Base-by-base conservation (phyloP, 768 basidiomycete species). In the Mrakia frigida region DNA sequence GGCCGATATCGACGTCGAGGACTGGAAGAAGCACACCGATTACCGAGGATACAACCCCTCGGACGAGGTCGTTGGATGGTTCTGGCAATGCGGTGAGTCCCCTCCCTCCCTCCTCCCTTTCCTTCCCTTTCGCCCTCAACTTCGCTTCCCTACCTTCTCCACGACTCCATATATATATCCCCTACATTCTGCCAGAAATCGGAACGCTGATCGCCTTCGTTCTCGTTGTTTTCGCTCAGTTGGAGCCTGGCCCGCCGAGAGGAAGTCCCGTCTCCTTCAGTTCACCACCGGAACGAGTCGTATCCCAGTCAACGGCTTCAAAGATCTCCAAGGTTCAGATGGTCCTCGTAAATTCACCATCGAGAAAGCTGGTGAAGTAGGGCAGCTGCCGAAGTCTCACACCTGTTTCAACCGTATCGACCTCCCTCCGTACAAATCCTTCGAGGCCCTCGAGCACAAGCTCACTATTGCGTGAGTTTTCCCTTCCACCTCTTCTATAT, bases 1-100 rank as follows among this genome's bases (percentile, higher is more conserved):
- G 93, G 97, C 95, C 65, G 97, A 99, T 85, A 98, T 98, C 80
- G 97, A 99, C 82, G 94, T 98, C 88, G 94, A 98, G 79, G 96
- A 97, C 83, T 98, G 97, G 97, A 93, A 91, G 82, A 98, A 98
- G 86, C 97, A 95, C 85, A 99, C 97, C 52, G 97, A 98, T 83
- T 98, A 98, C 85, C 73, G 77, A 43, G 77, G 77, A 28, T 78
- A 78, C 79, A 83, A 83, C 81, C 83, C 83, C n/a, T 80, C 81
- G 6, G 83, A 84, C 73, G 83, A 84, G 74, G 83, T 84, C 68
- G 95, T 99, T 75, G 94, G 98, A 82, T 99, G 97, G 97, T 99
- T 99, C 90, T 99, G 97, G 97, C 94, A 98, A 85, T 94, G 93
- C 81, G 46, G 46, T 50, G 46, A 50, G 46, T 43, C 16, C 6